A percentile compares a stretch with the other conserved stretches of the same genome.
These are phyloP conservation scores for Pigoraptor vietnamica DNA, from an alignment of 78 protist species.

Conservation along the genomic window DNA sequence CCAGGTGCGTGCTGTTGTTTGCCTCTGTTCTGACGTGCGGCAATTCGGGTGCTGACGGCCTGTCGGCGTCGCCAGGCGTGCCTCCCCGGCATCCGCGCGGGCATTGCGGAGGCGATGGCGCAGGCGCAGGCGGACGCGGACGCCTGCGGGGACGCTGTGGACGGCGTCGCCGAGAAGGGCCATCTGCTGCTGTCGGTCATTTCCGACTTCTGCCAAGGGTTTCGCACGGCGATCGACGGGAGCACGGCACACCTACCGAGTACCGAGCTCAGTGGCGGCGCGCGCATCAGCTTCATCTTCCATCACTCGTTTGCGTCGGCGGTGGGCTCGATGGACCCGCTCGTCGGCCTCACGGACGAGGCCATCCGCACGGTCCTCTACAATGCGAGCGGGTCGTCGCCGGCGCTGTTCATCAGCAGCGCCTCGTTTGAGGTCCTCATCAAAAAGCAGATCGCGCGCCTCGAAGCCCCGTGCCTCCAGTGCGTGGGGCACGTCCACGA, in stretches of 20 bases:
- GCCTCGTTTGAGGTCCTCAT: constrained; percentile 83
- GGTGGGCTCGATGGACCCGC: constrained; percentile 47
- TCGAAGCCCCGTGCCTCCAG: constrained; percentile 70
- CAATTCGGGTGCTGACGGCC: not conserved
- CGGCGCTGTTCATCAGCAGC: constrained; percentile 84
- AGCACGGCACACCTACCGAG: constrained; percentile 16
- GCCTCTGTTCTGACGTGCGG: too few species aligned
- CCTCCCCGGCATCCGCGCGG: not conserved
- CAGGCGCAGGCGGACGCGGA: not conserved
- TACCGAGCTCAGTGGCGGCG: constrained; percentile 84
- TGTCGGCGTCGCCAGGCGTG: not conserved
- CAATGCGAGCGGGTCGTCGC: constrained; percentile 51
- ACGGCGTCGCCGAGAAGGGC: constrained; percentile 4
- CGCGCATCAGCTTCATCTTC: constrained; percentile 87
- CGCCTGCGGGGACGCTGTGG: constrained; percentile 2
- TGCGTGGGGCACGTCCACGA: constrained; percentile 75
- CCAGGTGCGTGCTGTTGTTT: not conserved
- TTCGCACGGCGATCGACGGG: constrained; percentile 28
- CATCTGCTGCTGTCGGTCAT: not conserved
- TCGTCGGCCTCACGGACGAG: constrained; percentile 17
- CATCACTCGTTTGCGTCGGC: constrained; percentile 54
- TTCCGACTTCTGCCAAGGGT: not conserved
- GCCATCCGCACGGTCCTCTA: constrained; percentile 60
- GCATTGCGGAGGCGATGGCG: not conserved
- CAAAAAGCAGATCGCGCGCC: constrained; percentile 57